These are phyloP conservation scores for Stenogyne calaminthoides DNA, from an alignment of 305 asterid species.

Conservation along the genomic window DNA sequence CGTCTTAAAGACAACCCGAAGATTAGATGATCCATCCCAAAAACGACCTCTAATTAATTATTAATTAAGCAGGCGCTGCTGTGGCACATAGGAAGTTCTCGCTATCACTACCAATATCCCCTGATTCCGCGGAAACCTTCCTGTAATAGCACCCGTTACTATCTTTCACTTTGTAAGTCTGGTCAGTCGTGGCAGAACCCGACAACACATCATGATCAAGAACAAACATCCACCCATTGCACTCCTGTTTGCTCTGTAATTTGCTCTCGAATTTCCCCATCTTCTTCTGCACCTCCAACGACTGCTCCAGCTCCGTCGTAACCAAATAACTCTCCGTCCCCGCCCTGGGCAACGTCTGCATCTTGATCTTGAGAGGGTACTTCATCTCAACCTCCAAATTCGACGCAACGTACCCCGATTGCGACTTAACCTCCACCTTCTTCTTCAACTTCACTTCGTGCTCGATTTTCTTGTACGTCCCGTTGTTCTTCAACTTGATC, in stretches of 20 bases:
- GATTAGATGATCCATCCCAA: no score
- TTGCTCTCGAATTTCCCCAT: constrained; percentile 32
- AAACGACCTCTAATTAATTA: no score
- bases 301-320: constrained; percentile 44
- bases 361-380: constrained; percentile 49
- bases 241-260: constrained; percentile 42
- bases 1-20: no score
- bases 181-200: constrained; percentile 51
- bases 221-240: constrained; percentile 67
- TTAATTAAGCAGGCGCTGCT: neutral
- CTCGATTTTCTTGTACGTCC: constrained; percentile 42
- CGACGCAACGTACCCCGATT: constrained; percentile 30
- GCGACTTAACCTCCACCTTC: constrained; percentile 36
- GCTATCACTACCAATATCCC: constrained; percentile 38
- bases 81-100: constrained; percentile 39
- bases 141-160: constrained; percentile 49
- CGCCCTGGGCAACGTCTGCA: constrained; percentile 37
- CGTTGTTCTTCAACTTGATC: constrained; percentile 43
- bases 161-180: constrained; percentile 45
- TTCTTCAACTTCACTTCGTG: constrained; percentile 51
- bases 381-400: constrained; percentile 32
- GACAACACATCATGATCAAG: constrained; percentile 55
- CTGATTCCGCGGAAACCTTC: constrained; percentile 45
- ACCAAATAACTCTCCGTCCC: constrained; percentile 36
- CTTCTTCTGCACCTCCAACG: constrained; percentile 47